phyloP scores from a whole-genome alignment of 495 filamentous ascomycete species.

The Hypoxylon subgilvum region DNA sequence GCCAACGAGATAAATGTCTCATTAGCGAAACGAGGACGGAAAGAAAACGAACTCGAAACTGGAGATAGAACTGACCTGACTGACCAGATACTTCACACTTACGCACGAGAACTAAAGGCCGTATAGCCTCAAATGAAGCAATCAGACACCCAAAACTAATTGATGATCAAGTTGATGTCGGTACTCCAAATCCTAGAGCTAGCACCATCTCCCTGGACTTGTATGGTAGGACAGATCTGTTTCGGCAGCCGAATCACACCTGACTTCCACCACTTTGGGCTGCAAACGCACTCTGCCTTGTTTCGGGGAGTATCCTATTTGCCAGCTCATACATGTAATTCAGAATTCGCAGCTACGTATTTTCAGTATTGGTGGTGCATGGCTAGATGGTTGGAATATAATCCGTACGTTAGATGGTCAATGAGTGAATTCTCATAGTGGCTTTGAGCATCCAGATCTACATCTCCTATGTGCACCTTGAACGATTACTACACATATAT shows the following conservation, averaged over 20 bases:
- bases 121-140: not conserved
- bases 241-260: constrained; percentile 20
- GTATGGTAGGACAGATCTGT: constrained; percentile 18
- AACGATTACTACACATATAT: too few relatives aligned
- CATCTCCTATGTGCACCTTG: too few relatives aligned
- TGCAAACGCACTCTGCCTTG: too few relatives aligned
- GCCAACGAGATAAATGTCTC: constrained; percentile 3
- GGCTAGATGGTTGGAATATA: too few relatives aligned
- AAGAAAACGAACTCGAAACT: not conserved
- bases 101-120: not conserved
- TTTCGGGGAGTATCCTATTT: too few relatives aligned
- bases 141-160: not conserved
- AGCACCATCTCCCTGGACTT: not conserved
- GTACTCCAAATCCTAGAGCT: not conserved
- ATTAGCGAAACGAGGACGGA: not conserved
- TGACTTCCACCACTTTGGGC: not conserved
- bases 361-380: too few relatives aligned
- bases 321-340: not conserved
- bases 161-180: not conserved
- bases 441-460: too few relatives aligned
- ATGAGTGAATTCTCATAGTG: too few relatives aligned
- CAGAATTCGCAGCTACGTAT: too few relatives aligned
- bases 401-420: too few relatives aligned
- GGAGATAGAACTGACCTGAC: not conserved
- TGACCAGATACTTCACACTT: not conserved